Evolutionary conservation across 495 filamentous ascomycete genomes (phyloP).

Genomic region (Staphylotrichum longicolle): DNA sequence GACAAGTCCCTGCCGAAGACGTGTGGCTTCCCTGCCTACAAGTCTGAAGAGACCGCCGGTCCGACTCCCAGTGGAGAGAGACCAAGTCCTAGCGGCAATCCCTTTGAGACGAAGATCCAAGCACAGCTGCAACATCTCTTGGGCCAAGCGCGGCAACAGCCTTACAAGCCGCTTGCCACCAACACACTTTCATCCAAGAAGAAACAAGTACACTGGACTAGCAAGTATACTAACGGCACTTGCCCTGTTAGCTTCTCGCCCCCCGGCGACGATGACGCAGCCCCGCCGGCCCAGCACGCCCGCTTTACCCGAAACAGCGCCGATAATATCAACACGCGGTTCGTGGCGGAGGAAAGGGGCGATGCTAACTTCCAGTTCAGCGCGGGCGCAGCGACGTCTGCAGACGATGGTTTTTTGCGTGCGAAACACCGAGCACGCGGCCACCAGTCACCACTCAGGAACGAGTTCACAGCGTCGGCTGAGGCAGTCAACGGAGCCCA

Average conservation of each 20-base stretch:
- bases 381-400: slow-evolving; percentile 36
- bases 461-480: slow-evolving; percentile 19
- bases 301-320: slow-evolving; percentile 58
- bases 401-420: slow-evolving; percentile 31
- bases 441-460: slow-evolving; percentile 35
- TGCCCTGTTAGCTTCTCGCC: slow-evolving; percentile 50
- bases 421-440: slow-evolving; percentile 38
- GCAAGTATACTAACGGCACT: slow-evolving; percentile 35
- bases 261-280: slow-evolving; percentile 36
- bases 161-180: not conserved
- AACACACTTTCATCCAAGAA: slow-evolving; percentile 13
- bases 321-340: slow-evolving; percentile 73
- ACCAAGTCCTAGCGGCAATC: slow-evolving; percentile 19
- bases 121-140: slow-evolving; percentile 31
- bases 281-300: slow-evolving; percentile 26
- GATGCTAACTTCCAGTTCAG: slow-evolving; percentile 41
- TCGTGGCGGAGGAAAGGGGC: slow-evolving; percentile 41
- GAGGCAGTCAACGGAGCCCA: slow-evolving; percentile 19
- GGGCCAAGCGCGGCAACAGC: not conserved
- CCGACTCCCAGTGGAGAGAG: slow-evolving; percentile 32
- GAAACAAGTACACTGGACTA: slow-evolving; percentile 4
- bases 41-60: not conserved
- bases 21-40: slow-evolving; percentile 12
- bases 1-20: not conserved
- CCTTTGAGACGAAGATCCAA: slow-evolving; percentile 30